Evolutionary conservation across 345 rosid species (phyloP).

Genomic region (Zanthoxylum bungeanum): DNA sequence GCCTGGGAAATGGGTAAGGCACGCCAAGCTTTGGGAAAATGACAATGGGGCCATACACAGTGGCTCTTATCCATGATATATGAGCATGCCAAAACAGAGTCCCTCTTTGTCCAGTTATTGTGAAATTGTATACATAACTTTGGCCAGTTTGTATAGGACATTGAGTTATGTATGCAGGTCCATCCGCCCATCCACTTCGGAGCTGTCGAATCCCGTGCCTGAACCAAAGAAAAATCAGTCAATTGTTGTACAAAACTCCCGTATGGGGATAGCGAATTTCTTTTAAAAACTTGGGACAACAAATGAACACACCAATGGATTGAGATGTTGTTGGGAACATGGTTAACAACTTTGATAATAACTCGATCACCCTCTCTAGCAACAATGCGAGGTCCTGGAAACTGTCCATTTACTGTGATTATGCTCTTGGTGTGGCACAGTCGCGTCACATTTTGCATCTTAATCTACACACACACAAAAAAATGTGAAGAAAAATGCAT

Average conservation of each 20-base stretch:
- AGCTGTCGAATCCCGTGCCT: conserved; percentile 48
- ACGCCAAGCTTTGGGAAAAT: conserved; percentile 23
- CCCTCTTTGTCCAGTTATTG: conserved; percentile 34
- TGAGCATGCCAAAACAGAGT: conserved; percentile 27
- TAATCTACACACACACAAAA: conserved; percentile 41
- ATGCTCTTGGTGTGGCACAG: conserved; percentile 33
- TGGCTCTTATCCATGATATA: conserved; percentile 29
- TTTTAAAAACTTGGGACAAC: too few relatives aligned
- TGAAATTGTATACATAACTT: conserved; percentile 31
- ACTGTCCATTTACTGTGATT: conserved; percentile 32
- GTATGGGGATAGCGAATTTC: too few relatives aligned
- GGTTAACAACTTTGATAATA: conserved; percentile 29
- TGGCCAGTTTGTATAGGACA: conserved; percentile 42
- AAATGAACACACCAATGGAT: conserved; percentile 25
- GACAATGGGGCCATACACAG: conserved; percentile 31
- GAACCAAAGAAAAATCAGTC: not conserved
- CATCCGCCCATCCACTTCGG: conserved; percentile 45
- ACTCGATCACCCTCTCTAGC: conserved; percentile 40
- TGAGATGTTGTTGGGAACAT: conserved; percentile 26
- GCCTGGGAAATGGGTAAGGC: conserved; percentile 33
- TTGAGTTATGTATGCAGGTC: conserved; percentile 41
- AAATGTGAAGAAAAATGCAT: not conserved
- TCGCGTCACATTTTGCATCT: conserved; percentile 41
- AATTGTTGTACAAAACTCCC: too few relatives aligned
- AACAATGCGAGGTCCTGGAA: conserved; percentile 31